phyloP scores from a whole-genome alignment of 2,329 filamentous ascomycete genomes.

The Colletotrichum abscissum region DNA sequence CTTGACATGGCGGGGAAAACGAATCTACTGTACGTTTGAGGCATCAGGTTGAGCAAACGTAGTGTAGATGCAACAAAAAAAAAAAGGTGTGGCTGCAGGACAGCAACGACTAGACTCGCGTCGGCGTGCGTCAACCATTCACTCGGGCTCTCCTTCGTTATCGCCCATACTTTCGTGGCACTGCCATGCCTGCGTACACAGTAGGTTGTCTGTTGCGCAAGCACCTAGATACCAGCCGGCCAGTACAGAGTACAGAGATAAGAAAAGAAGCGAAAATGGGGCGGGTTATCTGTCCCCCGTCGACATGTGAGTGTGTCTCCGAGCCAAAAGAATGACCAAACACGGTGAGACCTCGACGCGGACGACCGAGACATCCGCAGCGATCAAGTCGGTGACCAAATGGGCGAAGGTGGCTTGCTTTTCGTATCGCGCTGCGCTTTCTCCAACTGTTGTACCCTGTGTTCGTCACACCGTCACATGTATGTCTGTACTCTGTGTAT shows the following conservation, averaged over 20 bases:
- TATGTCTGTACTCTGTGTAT: background rate
- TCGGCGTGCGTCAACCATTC: background rate
- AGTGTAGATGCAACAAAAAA: background rate
- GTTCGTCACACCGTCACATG: background rate
- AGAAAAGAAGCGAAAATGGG: no score
- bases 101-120: background rate
- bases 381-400: no score
- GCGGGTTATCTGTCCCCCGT: background rate
- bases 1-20: background rate
- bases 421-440: background rate
- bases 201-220: no score
- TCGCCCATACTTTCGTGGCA: no score
- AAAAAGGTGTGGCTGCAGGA: slow-evolving; percentile 33
- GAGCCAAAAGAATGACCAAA: background rate
- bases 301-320: background rate
- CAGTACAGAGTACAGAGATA: no score
- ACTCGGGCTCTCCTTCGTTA: background rate
- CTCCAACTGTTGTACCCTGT: background rate
- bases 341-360: background rate
- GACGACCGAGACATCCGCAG: slow-evolving; percentile 2
- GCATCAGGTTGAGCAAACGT: background rate
- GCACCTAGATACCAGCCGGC: no score
- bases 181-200: no score
- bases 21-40: background rate
- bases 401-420: background rate